Evolutionary conservation across 163 green algal species (phyloP).

Genomic region (Volvox carteri): DNA sequence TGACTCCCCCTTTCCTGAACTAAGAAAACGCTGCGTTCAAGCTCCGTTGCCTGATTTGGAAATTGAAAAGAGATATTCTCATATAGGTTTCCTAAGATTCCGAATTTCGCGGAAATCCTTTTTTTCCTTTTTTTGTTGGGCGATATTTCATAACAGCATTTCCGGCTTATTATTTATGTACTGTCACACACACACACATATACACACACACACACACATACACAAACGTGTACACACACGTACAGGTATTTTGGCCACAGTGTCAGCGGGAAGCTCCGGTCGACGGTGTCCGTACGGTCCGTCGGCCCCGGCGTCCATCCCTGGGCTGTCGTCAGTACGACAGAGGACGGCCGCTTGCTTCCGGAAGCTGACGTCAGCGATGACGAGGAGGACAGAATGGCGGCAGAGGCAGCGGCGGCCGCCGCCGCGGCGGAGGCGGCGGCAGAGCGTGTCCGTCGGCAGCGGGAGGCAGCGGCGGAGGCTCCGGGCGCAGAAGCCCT

Average conservation of each 20-base stretch:
- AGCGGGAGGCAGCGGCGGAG: constrained; percentile 16
- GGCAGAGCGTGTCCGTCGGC: background rate
- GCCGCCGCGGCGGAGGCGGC: background rate
- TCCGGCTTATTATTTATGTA: too few relatives aligned
- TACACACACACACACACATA: too few relatives aligned
- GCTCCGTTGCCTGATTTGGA: too few relatives aligned
- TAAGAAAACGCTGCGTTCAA: too few relatives aligned
- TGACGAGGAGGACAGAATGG: constrained; percentile 7
- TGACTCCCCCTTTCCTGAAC: background rate
- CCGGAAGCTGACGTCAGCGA: constrained; percentile 27
- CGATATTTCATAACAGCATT: too few relatives aligned
- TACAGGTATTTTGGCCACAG: constrained; percentile 16
- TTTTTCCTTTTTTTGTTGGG: too few relatives aligned
- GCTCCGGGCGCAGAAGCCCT: too few relatives aligned
- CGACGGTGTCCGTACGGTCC: background rate
- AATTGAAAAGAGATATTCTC: too few relatives aligned
- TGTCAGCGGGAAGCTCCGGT: background rate
- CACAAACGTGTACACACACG: too few relatives aligned
- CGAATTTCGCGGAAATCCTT: too few relatives aligned
- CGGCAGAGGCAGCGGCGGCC: constrained; percentile 12
- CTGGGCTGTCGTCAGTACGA: background rate
- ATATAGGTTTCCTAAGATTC: too few relatives aligned
- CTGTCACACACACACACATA: too few relatives aligned
- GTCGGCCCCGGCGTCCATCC: background rate
- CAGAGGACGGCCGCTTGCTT: constrained; percentile 2